These are phyloP conservation scores for Colletotrichum navitas DNA, from an alignment of 2,329 filamentous ascomycete species.

Conservation along the genomic window DNA sequence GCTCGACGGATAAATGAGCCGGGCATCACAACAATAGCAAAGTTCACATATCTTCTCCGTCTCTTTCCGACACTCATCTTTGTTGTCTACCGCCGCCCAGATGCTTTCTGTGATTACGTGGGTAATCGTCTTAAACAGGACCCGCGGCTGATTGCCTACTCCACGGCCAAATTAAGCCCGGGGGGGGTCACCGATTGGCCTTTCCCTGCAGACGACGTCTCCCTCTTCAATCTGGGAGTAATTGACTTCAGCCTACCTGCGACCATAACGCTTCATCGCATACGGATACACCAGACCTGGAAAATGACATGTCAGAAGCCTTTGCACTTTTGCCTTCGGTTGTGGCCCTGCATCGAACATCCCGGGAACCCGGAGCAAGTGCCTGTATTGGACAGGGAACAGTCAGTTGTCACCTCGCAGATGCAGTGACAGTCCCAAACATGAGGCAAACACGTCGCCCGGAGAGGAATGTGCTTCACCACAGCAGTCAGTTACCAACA, in stretches of 20 bases:
- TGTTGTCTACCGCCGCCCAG: not conserved
- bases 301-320: not conserved
- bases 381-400: constrained; percentile 5
- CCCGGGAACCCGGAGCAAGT: constrained; percentile 20
- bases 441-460: constrained; percentile 33
- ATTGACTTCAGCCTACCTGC: not conserved
- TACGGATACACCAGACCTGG: not conserved
- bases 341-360: not conserved
- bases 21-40: not conserved
- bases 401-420: constrained; percentile 1
- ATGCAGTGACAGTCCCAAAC: constrained; percentile 1
- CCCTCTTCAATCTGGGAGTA: not conserved
- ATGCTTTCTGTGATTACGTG: not conserved
- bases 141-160: not conserved
- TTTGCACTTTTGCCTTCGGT: not conserved
- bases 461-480: constrained; percentile 23
- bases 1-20: not conserved
- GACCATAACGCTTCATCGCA: no score
- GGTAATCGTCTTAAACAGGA: not conserved
- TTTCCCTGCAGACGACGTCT: not conserved
- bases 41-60: no score
- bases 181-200: not conserved
- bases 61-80: not conserved
- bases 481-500: constrained; percentile 12
- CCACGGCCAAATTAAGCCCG: not conserved